Base-by-base conservation (phyloP, 2,329 filamentous ascomycete species). In the Xylariales sp. region DNA sequence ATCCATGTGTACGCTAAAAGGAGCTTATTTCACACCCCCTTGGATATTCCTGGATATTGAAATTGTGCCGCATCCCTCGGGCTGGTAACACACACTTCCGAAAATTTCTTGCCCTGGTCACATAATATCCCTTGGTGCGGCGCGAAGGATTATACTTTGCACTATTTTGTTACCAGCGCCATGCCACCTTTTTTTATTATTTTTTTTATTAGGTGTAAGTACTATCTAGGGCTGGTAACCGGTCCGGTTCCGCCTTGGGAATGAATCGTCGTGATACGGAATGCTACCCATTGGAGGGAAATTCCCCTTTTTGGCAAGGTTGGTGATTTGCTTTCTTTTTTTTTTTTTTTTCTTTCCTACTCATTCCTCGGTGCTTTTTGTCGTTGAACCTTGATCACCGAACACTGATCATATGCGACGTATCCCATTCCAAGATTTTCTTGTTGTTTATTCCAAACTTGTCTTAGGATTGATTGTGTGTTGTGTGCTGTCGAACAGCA, bases 1-100 rank as follows among this genome's bases (percentile, higher is more conserved):
- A 41, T 23, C 43, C 23, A 45, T 41, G n/a, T 46, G 5, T 57
- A 28, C 56, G 32, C 65, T 55, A 64, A 18, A 58, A 55, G 60
- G 65, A 60, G 48, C 53, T 64, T 67, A 65, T 65, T 62, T 65
- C 39, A 59, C 65, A 52, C 56, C 39, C 57, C 61, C 41, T 53
- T 53, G 46, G 59, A 36, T 36, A 36, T 23, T 23, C 23, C 23
- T 36, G 34, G 34, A 30, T 32, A 18, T 34, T 60, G 54, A 64
- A 60, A 66, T 66, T 66, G 16, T 59, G 50, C 58, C 59, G 61
- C 56, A 57, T 68, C 65, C 62, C 62, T 46, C 43, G 12, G 61
- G 57, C 54, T 66, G 50, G 64, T 69, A 67, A 64, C 55, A 49
- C 43, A 53, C 12, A 14, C 45, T 50, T 36, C 58, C 28, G 16